phyloP scores from a whole-genome alignment of 1,284 basidiomycete species.

The Rhodotorula sp. region DNA sequence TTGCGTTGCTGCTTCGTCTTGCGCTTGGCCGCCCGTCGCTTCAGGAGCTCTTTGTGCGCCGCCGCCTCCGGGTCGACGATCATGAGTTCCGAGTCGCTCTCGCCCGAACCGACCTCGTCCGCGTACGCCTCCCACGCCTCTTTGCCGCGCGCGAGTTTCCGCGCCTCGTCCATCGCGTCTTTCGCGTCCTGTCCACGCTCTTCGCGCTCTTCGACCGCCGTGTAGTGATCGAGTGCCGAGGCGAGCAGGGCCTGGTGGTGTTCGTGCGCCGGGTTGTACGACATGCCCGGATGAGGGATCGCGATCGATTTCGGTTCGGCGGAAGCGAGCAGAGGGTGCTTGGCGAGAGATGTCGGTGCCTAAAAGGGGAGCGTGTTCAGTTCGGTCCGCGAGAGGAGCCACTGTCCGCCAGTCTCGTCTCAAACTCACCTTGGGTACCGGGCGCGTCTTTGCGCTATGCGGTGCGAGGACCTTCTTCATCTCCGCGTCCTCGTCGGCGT shows the following conservation, averaged over 20 bases:
- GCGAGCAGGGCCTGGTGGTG: conserved; percentile 74
- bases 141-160: conserved; percentile 43
- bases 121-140: conserved; percentile 57
- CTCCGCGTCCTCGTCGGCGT: conserved; percentile 53
- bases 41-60: conserved; percentile 43
- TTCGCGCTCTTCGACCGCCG: conserved; percentile 60
- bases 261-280: conserved; percentile 84
- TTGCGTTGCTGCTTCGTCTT: conserved; percentile 58
- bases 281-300: conserved; percentile 78
- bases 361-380: conserved; percentile 1
- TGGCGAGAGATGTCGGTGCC: conserved; percentile 32
- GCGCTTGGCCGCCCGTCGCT: conserved; percentile 57
- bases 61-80: conserved; percentile 48
- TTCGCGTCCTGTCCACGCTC: conserved; percentile 57
- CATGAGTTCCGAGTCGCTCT: conserved; percentile 45
- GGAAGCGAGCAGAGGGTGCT: conserved; percentile 39
- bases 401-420: not conserved
- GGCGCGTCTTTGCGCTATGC: conserved; percentile 2
- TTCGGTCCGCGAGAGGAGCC: too few species aligned
- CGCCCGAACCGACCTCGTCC: conserved; percentile 50
- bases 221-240: conserved; percentile 55
- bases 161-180: conserved; percentile 59
- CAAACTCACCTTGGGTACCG: conserved; percentile 32
- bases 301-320: conserved; percentile 59
- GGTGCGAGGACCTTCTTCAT: conserved; percentile 38